Conservation (phyloP, 768 basidiomycete species). For the Amylocystis lapponica region DNA sequence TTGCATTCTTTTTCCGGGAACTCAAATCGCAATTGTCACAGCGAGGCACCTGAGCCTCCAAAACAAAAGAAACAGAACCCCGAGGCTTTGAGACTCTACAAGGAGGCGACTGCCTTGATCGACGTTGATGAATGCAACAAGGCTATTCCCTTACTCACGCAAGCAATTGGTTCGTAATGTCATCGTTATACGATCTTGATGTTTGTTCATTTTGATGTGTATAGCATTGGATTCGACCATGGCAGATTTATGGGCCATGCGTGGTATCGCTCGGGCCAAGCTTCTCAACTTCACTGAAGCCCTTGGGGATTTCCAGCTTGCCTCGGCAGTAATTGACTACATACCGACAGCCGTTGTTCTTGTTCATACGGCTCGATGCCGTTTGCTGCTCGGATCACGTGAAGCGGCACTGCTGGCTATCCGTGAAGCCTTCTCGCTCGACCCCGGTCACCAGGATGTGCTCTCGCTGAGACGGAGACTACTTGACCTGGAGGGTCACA, state of each 20-base stretch:
- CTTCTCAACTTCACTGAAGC: background rate
- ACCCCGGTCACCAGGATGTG: conserved; percentile 1
- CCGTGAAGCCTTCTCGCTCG: conserved; percentile 1
- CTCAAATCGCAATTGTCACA: too few species aligned
- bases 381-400: conserved; percentile 2
- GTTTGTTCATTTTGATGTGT: background rate
- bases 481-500: background rate
- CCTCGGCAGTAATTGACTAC: background rate
- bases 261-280: background rate
- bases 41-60: too few species aligned
- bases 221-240: background rate
- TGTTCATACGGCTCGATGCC: conserved; percentile 2
- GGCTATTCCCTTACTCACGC: background rate
- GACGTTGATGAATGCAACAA: background rate
- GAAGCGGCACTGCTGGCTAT: conserved; percentile 1
- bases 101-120: background rate
- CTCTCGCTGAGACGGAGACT: conserved; percentile 2
- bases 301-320: conserved; percentile 3
- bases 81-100: background rate
- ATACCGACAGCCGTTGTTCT: background rate
- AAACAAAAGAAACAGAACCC: background rate
- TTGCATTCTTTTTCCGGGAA: too few species aligned
- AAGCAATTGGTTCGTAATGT: background rate
- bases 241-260: background rate
- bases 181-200: background rate